A percentile compares a stretch with the other conserved stretches of the same genome.
These are phyloP conservation scores for Parsonsia alboflavescens DNA, from an alignment of 257 asterid genomes.

Conservation along the genomic window DNA sequence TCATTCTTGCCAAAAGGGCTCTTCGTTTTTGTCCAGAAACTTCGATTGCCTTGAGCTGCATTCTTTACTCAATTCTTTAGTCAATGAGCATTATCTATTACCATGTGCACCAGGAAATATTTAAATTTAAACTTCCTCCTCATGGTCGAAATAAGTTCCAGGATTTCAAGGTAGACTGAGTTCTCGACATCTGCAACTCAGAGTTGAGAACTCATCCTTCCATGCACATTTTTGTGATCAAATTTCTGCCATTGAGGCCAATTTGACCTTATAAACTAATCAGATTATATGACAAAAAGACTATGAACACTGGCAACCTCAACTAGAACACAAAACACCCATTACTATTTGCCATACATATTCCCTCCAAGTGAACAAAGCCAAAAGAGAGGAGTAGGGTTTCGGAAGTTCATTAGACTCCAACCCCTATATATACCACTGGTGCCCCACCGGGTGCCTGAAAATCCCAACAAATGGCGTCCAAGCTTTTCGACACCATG, in stretches of 20 bases:
- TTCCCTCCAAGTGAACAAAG: too few species aligned
- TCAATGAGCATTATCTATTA: background rate
- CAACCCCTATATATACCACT: background rate
- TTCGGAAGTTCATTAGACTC: too few species aligned
- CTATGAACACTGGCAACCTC: background rate
- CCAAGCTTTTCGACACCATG: conserved; percentile 31
- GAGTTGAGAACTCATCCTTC: too few species aligned
- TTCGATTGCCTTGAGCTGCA: background rate
- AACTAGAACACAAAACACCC: background rate
- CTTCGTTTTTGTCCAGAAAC: too few species aligned
- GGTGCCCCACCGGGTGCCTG: background rate
- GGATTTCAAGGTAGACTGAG: too few species aligned
- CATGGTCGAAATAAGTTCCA: background rate
- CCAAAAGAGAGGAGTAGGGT: too few species aligned
- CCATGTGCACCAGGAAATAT: background rate
- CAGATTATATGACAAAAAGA: too few species aligned
- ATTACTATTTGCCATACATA: too few species aligned
- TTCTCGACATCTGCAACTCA: too few species aligned
- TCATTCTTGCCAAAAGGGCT: background rate
- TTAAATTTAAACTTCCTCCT: background rate
- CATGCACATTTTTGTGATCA: too few species aligned
- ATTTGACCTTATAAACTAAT: too few species aligned
- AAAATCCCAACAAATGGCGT: conserved; percentile 38
- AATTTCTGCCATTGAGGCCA: too few species aligned
- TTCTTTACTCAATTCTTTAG: background rate